These are phyloP conservation scores for Herpetomonas tarakana DNA, from an alignment of 208 protist species.

Conservation along the genomic window DNA sequence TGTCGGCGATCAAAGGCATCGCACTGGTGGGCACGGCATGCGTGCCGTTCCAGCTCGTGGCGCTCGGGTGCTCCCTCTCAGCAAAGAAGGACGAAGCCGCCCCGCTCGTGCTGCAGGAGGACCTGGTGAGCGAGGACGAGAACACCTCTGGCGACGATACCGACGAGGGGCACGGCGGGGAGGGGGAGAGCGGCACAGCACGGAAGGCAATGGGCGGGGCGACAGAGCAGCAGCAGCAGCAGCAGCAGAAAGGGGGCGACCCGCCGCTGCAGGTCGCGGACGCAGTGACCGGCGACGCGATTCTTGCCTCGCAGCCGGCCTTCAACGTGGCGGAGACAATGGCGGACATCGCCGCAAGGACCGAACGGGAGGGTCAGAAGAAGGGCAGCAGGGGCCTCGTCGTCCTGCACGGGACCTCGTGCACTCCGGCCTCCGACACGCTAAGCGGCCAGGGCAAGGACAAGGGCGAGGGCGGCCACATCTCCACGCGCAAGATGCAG, in stretches of 20 bases:
- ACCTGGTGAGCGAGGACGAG: neutral
- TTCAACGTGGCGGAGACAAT: neutral
- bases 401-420: neutral
- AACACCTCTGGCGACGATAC: neutral
- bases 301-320: constrained; percentile 2
- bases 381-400: too few relatives aligned
- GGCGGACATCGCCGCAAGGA: neutral
- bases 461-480: neutral
- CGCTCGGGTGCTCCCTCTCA: constrained; percentile 32
- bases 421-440: neutral
- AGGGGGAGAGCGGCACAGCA: constrained; percentile 3
- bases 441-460: neutral
- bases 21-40: constrained; percentile 26
- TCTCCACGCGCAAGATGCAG: neutral
- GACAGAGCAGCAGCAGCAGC: too few relatives aligned
- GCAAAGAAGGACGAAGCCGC: constrained; percentile 13
- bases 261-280: neutral
- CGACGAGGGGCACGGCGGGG: neutral
- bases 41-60: constrained; percentile 39
- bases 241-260: too few relatives aligned
- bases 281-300: neutral
- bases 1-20: constrained; percentile 28
- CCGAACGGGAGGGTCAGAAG: too few relatives aligned
- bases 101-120: constrained; percentile 9
- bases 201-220: too few relatives aligned